Conservation (phyloP, 345 rosid species). For the Linum lewisii region DNA sequence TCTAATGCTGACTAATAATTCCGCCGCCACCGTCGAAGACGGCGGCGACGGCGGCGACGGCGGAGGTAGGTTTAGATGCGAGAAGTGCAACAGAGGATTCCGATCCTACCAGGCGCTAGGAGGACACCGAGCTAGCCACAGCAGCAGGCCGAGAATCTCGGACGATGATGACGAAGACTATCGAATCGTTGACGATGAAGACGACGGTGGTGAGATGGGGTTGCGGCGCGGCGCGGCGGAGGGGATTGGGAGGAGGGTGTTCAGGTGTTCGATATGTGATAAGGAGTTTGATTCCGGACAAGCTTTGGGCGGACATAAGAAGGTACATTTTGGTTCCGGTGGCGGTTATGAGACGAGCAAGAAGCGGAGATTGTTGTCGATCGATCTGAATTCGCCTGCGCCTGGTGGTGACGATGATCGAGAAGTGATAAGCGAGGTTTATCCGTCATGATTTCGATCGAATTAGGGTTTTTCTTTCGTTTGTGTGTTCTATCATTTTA, state of each 20-base stretch:
- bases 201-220: no score
- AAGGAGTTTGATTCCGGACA: constrained; percentile 48
- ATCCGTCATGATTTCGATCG: not conserved
- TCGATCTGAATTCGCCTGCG: not conserved
- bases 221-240: no score
- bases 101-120: not conserved
- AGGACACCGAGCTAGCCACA: constrained; percentile 4
- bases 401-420: not conserved
- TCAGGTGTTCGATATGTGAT: constrained; percentile 34
- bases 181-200: not conserved
- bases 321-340: constrained; percentile 36
- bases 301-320: constrained; percentile 58
- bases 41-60: not conserved
- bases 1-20: no score
- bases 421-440: not conserved
- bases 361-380: not conserved
- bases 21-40: no score
- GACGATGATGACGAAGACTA: not conserved
- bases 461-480: no score
- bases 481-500: no score
- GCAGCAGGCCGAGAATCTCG: not conserved
- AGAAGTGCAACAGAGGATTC: not conserved
- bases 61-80: not conserved
- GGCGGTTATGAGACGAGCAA: no score
- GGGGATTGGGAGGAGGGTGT: constrained; percentile 6